Evolutionary conservation across 306 rosid species (phyloP).

Genomic region (Gillenia trifoliata): DNA sequence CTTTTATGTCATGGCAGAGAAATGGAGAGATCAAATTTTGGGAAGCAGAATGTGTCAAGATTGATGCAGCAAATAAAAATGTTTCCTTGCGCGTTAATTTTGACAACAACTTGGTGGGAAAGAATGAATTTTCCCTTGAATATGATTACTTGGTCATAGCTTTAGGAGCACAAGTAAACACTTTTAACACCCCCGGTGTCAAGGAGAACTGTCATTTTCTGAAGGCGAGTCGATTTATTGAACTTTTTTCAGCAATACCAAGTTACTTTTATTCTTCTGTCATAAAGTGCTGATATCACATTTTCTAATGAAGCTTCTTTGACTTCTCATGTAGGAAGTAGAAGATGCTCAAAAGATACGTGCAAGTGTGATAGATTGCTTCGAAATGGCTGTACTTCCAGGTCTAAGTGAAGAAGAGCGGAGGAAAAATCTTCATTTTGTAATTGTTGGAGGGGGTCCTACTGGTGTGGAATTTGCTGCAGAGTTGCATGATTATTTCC

Average conservation of each 20-base stretch:
- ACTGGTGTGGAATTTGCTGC: slow-evolving; percentile 99
- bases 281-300: neutral
- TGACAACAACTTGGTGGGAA: slow-evolving; percentile 49
- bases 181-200: slow-evolving; percentile 93
- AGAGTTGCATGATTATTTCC: slow-evolving; percentile 82
- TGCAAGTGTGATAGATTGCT: slow-evolving; percentile 79
- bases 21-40: slow-evolving; percentile 69
- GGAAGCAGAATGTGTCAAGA: slow-evolving; percentile 88
- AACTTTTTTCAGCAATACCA: neutral
- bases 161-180: slow-evolving; percentile 84
- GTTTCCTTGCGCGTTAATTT: slow-evolving; percentile 53
- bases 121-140: slow-evolving; percentile 61
- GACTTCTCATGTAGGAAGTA: slow-evolving; percentile 57
- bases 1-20: slow-evolving; percentile 41
- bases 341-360: slow-evolving; percentile 93
- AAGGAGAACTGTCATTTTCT: slow-evolving; percentile 81
- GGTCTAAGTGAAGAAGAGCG: slow-evolving; percentile 65
- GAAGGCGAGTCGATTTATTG: slow-evolving; percentile 45
- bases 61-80: slow-evolving; percentile 71
- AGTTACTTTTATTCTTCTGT: slow-evolving; percentile 1
- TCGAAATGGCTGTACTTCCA: slow-evolving; percentile 87
- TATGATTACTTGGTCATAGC: slow-evolving; percentile 86
- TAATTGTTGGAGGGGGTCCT: slow-evolving; percentile 97
- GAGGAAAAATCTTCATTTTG: slow-evolving; percentile 84
- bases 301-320: slow-evolving; percentile 13